Conservation (phyloP, 805 yeast genomes). For the Saccharomycopsis amapae region DNA sequence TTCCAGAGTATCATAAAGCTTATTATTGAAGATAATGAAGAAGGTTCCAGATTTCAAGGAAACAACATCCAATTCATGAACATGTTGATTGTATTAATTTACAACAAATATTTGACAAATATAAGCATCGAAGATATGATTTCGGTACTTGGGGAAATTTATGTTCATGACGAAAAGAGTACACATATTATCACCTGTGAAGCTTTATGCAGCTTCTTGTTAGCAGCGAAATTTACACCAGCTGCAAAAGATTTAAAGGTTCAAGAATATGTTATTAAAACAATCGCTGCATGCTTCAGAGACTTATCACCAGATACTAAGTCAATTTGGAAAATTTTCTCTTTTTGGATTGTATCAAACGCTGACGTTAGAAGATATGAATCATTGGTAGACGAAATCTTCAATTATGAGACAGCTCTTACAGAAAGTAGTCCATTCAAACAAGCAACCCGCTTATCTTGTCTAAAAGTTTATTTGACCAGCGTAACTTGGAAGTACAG, state of each 20-base stretch:
- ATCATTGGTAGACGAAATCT: constrained; percentile 36
- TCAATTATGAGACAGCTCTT: constrained; percentile 32
- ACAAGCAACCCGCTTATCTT: constrained; percentile 53
- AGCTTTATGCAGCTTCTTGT: constrained; percentile 54
- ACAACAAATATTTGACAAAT: constrained; percentile 36
- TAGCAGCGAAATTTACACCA: constrained; percentile 40
- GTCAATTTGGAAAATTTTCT: constrained; percentile 66
- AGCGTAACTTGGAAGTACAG: constrained; percentile 51
- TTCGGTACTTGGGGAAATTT: constrained; percentile 41
- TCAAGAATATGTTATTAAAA: constrained; percentile 28
- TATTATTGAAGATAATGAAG: constrained; percentile 62
- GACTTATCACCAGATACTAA: constrained; percentile 69
- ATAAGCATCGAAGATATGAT: constrained; percentile 47
- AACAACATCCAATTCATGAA: constrained; percentile 53
- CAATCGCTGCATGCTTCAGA: constrained; percentile 41
- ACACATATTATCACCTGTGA: constrained; percentile 73
- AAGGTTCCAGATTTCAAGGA: constrained; percentile 58
- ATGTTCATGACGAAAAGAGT: constrained; percentile 62
- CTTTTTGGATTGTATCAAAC: constrained; percentile 67
- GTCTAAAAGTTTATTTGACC: constrained; percentile 44
- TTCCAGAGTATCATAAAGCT: constrained; percentile 41
- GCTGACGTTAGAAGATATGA: constrained; percentile 57
- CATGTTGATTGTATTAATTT: constrained; percentile 41
- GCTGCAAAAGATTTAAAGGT: not conserved
- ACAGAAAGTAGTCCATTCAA: constrained; percentile 53